Evolutionary conservation across 2,329 filamentous ascomycete genomes (phyloP).

Genomic region (Pseudocercospora musae): DNA sequence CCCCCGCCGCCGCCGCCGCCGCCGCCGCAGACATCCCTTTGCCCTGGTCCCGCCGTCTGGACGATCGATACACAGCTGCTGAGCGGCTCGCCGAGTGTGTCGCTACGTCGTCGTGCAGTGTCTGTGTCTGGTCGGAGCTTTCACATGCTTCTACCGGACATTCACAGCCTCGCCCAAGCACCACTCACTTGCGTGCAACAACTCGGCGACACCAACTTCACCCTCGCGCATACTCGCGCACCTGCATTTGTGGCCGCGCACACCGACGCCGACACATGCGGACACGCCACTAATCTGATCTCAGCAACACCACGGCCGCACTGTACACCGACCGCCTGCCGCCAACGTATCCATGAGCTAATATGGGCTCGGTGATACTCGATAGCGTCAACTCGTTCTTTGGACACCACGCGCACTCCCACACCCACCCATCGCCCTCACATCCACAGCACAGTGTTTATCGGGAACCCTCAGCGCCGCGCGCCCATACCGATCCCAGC

Average conservation of each 20-base stretch:
- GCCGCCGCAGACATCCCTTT: background rate
- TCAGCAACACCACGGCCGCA: conserved; percentile 11
- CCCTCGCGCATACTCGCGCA: background rate
- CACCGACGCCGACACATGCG: conserved; percentile 1
- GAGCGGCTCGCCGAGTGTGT: background rate
- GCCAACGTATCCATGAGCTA: conserved; percentile 37
- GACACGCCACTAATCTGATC: conserved; percentile 16
- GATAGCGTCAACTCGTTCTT: conserved; percentile 70
- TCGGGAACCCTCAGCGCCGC: conserved; percentile 25
- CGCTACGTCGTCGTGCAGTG: background rate
- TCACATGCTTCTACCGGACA: background rate
- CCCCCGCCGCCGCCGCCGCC: background rate
- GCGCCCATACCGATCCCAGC: conserved; percentile 17
- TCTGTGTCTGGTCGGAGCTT: background rate
- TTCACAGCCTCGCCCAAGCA: background rate
- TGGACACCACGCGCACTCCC: conserved; percentile 21
- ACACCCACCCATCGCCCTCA: conserved; percentile 18
- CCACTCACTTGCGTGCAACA: background rate
- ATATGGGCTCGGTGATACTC: conserved; percentile 61
- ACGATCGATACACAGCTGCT: background rate
- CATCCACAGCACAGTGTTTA: conserved; percentile 26
- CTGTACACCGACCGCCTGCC: conserved; percentile 15
- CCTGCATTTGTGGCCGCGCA: background rate
- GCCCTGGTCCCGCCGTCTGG: background rate
- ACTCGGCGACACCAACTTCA: background rate